Evolutionary conservation across 768 basidiomycete species (phyloP).

Genomic region (Kwoniella heveanensis): DNA sequence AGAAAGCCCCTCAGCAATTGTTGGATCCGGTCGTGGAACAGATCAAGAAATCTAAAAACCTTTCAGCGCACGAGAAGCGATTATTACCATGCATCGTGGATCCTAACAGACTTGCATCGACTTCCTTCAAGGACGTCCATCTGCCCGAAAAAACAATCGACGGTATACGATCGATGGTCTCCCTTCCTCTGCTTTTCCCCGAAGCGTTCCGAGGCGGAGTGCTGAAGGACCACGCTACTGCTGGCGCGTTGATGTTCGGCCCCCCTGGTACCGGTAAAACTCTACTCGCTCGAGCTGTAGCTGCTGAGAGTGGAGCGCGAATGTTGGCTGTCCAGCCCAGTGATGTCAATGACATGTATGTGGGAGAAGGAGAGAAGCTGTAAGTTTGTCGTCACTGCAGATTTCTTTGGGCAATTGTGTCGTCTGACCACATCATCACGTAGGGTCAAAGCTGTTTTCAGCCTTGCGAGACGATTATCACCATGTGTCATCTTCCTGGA

Average conservation of each 20-base stretch:
- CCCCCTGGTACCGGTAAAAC: conserved; percentile 92
- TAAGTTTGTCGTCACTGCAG: too few species aligned
- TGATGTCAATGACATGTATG: conserved; percentile 86
- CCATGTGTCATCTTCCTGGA: conserved; percentile 94
- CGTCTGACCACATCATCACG: not conserved
- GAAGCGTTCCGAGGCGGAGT: conserved; percentile 85
- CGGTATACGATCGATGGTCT: conserved; percentile 86
- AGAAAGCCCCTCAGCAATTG: conserved; percentile 25
- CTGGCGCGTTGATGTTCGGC: conserved; percentile 86
- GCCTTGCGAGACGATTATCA: conserved; percentile 77
- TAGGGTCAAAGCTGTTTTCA: conserved; percentile 78
- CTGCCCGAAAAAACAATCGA: conserved; percentile 86
- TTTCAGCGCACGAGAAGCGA: conserved; percentile 79
- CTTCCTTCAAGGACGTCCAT: conserved; percentile 84
- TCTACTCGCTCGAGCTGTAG: conserved; percentile 81
- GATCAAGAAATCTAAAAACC: conserved; percentile 71
- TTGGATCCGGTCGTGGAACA: conserved; percentile 71
- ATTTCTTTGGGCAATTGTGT: too few species aligned
- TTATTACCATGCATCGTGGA: conserved; percentile 85
- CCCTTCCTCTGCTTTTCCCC: conserved; percentile 82
- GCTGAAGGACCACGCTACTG: conserved; percentile 86
- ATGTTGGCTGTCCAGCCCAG: conserved; percentile 87
- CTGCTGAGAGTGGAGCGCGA: conserved; percentile 88
- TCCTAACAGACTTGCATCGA: conserved; percentile 63
- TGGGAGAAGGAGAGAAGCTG: conserved; percentile 55